Evolutionary conservation across 495 filamentous ascomycete genomes (phyloP).

Genomic region (Stereocaulon alpinum): DNA sequence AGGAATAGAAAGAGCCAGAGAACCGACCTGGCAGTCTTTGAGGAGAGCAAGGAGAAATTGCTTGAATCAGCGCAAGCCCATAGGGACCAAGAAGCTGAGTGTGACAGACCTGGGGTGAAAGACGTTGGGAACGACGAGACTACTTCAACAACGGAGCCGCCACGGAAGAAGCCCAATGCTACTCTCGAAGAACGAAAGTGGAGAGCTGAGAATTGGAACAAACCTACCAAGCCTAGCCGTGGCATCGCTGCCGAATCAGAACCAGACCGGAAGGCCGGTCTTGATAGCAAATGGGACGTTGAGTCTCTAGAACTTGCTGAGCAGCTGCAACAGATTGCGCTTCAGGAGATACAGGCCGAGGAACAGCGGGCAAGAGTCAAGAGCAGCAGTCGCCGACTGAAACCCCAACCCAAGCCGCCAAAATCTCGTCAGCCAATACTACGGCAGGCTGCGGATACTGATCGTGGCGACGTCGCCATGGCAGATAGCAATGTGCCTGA

Average conservation of each 20-base stretch:
- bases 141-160: neutral
- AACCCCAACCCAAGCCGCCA: conserved; percentile 26
- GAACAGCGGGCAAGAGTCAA: conserved; percentile 26
- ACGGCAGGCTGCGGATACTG: conserved; percentile 18
- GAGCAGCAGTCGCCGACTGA: conserved; percentile 8
- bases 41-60: conserved; percentile 8
- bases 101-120: neutral
- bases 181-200: conserved; percentile 13
- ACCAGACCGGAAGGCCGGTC: conserved; percentile 2
- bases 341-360: conserved; percentile 25
- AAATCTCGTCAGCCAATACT: conserved; percentile 22
- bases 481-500: conserved; percentile 19
- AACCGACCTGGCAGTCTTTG: conserved; percentile 20
- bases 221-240: neutral
- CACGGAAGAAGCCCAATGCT: conserved; percentile 15
- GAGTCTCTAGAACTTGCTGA: conserved; percentile 35
- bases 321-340: conserved; percentile 39
- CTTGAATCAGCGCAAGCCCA: neutral
- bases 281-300: conserved; percentile 32
- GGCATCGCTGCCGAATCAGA: neutral
- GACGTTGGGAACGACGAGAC: neutral
- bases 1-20: conserved; percentile 14
- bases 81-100: neutral
- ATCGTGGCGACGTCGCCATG: conserved; percentile 25
- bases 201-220: conserved; percentile 8